phyloP scores from a whole-genome alignment of 805 yeast genomes.

The Clavispora asparagi region DNA sequence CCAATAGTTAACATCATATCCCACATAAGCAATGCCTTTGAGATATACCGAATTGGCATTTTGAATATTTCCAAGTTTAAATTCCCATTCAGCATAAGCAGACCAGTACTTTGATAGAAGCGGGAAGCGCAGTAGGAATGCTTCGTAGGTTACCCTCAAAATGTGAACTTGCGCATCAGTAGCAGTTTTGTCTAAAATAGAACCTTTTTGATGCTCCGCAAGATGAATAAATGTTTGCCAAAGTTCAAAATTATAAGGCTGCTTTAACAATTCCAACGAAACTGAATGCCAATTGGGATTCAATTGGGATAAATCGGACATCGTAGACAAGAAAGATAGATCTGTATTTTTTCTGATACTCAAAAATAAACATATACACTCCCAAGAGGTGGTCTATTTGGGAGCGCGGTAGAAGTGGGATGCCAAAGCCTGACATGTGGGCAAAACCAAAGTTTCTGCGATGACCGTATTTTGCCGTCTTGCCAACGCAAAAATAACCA shows the following conservation, averaged over 20 bases:
- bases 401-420: slow-evolving; percentile 43
- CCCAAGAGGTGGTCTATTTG: neutral
- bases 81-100: slow-evolving; percentile 46
- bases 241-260: slow-evolving; percentile 29
- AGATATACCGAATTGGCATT: slow-evolving; percentile 25
- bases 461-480: slow-evolving; percentile 68
- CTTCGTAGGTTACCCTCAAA: slow-evolving; percentile 36
- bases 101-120: slow-evolving; percentile 52
- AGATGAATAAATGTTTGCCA: slow-evolving; percentile 35
- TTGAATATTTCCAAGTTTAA: slow-evolving; percentile 38
- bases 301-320: neutral
- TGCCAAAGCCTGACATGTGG: slow-evolving; percentile 81
- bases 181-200: slow-evolving; percentile 32
- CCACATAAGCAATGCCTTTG: slow-evolving; percentile 27
- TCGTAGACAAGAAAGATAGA: neutral
- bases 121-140: slow-evolving; percentile 45
- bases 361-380: neutral
- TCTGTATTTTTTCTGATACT: neutral
- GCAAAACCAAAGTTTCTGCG: slow-evolving; percentile 79
- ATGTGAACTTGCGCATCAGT: slow-evolving; percentile 22
- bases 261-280: slow-evolving; percentile 25
- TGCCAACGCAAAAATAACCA: slow-evolving; percentile 61
- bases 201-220: slow-evolving; percentile 24
- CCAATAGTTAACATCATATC: slow-evolving; percentile 50
- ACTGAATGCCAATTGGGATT: slow-evolving; percentile 7